phyloP scores from a whole-genome alignment of 2,329 filamentous ascomycete species.

The Fusarium nisikadoi region DNA sequence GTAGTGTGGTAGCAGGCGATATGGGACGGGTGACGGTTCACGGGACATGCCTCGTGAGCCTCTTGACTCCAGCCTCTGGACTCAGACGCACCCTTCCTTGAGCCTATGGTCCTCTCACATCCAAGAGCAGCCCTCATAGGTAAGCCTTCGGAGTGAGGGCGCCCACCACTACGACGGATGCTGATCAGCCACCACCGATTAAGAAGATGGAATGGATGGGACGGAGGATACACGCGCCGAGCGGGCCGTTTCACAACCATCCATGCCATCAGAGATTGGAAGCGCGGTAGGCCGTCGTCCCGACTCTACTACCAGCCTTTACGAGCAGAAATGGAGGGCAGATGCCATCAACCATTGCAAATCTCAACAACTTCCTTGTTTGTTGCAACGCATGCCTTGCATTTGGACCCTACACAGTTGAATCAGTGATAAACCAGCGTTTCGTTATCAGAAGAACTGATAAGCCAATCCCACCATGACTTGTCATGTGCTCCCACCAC shows the following conservation, averaged over 20 bases:
- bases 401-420: conserved; percentile 8
- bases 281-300: conserved; percentile 19
- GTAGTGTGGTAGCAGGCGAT: conserved; percentile 12
- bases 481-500: conserved; percentile 37
- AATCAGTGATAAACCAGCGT: conserved; percentile 2
- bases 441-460: conserved; percentile 11
- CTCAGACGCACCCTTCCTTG: conserved; percentile 21
- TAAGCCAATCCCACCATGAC: conserved; percentile 14
- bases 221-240: conserved; percentile 41
- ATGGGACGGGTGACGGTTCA: conserved; percentile 23
- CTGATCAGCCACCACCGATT: conserved; percentile 23
- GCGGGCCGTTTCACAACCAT: conserved; percentile 45
- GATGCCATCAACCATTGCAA: conserved; percentile 10
- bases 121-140: conserved; percentile 23
- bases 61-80: conserved; percentile 20
- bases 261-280: conserved; percentile 12
- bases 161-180: conserved; percentile 17
- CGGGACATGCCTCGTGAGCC: conserved; percentile 36
- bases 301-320: conserved; percentile 21
- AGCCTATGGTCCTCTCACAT: conserved; percentile 22
- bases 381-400: conserved; percentile 12
- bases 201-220: conserved; percentile 29
- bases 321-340: conserved; percentile 10
- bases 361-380: background rate
- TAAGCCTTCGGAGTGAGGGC: conserved; percentile 1